Evolutionary conservation across 805 yeast species (phyloP).

Genomic region (Schwanniomyces vanrijiae): DNA sequence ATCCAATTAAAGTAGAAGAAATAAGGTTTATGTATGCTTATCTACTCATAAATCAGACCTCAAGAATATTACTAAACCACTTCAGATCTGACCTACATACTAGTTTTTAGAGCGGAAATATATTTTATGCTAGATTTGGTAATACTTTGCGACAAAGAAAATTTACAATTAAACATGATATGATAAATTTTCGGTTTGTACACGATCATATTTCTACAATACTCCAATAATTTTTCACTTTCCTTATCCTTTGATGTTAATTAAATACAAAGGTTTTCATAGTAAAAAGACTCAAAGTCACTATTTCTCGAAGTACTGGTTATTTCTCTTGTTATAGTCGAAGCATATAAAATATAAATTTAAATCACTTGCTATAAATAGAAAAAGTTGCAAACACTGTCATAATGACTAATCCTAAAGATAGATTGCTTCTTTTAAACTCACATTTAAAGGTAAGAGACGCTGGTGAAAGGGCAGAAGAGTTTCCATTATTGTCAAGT

Average conservation of each 20-base stretch:
- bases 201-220: background rate
- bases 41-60: too few species aligned
- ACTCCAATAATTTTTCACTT: background rate
- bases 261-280: background rate
- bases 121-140: background rate
- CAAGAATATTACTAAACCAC: too few species aligned
- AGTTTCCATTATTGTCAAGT: constrained; percentile 16
- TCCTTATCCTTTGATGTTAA: too few species aligned
- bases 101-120: too few species aligned
- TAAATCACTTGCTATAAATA: background rate
- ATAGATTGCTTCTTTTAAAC: constrained; percentile 17
- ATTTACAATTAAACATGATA: background rate
- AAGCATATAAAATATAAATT: background rate
- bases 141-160: background rate
- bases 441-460: constrained; percentile 12
- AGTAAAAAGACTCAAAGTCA: background rate
- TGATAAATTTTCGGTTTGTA: background rate
- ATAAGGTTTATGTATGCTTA: too few species aligned
- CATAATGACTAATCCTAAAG: constrained; percentile 8
- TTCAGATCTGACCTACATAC: too few species aligned
- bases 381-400: background rate
- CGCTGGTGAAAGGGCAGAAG: constrained; percentile 7
- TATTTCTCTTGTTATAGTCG: background rate
- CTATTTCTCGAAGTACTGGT: constrained; percentile 1
- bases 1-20: too few species aligned